phyloP scores from a whole-genome alignment of 176 grass and related monocot species.

The Carex cristatella region DNA sequence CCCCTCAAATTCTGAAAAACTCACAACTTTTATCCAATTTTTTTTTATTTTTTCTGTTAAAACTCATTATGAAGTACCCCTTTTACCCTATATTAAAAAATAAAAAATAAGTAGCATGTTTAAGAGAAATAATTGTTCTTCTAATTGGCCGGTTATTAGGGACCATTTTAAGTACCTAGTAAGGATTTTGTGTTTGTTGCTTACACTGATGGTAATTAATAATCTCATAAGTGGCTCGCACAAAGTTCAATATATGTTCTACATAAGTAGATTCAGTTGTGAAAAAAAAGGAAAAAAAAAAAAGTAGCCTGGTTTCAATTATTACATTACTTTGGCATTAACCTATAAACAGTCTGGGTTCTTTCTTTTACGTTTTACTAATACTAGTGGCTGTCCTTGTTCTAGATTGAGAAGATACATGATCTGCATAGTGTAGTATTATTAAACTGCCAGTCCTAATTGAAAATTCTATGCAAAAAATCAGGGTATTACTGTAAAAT shows the following conservation, averaged over 20 bases:
- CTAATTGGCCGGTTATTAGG: no score
- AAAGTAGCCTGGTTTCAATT: neutral
- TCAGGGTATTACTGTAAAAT: neutral
- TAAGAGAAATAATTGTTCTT: no score
- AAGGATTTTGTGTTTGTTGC: neutral
- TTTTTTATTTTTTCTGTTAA: no score
- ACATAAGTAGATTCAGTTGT: neutral
- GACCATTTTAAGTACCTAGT: neutral
- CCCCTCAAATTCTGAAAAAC: no score
- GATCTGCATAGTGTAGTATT: neutral
- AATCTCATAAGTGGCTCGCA: neutral
- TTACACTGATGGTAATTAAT: neutral
- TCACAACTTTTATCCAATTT: no score
- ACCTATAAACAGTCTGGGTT: neutral
- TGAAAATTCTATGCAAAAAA: neutral
- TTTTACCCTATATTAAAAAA: no score
- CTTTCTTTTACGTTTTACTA: neutral
- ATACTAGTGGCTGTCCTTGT: neutral
- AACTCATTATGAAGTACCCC: no score
- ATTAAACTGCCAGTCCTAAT: neutral
- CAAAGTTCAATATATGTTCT: neutral
- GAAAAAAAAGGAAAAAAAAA: neutral
- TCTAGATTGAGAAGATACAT: neutral
- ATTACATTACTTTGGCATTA: neutral
- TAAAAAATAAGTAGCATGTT: no score